Percentiles rank a stretch among this genome's conserved stretches.
Conservation (phyloP, 225 moss, liverwort and hornwort species). For the Pseudoscleropodium purum region DNA sequence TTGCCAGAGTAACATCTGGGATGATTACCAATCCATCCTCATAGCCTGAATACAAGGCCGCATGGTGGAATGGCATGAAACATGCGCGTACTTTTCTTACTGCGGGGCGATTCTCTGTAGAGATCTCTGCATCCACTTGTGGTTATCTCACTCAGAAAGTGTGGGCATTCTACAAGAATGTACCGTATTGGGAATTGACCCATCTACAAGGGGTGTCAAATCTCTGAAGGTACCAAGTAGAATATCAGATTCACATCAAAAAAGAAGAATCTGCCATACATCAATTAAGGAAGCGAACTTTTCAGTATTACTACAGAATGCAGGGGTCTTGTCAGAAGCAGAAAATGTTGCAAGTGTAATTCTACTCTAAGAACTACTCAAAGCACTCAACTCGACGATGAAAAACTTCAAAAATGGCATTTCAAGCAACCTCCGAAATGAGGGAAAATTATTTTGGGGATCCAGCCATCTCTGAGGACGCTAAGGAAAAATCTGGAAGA, state of each 20-base stretch:
- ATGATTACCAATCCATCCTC: not conserved
- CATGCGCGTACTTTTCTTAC: not conserved
- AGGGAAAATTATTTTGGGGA: not conserved
- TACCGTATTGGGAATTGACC: not conserved
- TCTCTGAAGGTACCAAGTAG: not conserved
- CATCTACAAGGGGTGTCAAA: constrained; percentile 7
- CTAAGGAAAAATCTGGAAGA: not conserved
- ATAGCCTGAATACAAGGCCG: not conserved
- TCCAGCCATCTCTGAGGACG: not conserved
- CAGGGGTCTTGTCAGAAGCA: not conserved
- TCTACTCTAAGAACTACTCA: not conserved
- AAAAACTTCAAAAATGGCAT: not conserved
- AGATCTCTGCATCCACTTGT: not conserved
- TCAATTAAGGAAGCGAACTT: not conserved
- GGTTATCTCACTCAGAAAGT: not conserved
- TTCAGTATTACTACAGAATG: not conserved
- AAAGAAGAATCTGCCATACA: not conserved
- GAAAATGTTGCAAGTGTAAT: not conserved
- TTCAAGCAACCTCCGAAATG: not conserved
- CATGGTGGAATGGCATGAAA: not conserved
- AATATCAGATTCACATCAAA: not conserved
- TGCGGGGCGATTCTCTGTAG: not conserved
- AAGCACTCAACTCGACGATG: not conserved
- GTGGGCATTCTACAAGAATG: not conserved
- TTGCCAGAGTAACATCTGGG: not conserved